Conservation (phyloP, 2,329 filamentous ascomycete genomes). For the Paraphoma chrysanthemicola region DNA sequence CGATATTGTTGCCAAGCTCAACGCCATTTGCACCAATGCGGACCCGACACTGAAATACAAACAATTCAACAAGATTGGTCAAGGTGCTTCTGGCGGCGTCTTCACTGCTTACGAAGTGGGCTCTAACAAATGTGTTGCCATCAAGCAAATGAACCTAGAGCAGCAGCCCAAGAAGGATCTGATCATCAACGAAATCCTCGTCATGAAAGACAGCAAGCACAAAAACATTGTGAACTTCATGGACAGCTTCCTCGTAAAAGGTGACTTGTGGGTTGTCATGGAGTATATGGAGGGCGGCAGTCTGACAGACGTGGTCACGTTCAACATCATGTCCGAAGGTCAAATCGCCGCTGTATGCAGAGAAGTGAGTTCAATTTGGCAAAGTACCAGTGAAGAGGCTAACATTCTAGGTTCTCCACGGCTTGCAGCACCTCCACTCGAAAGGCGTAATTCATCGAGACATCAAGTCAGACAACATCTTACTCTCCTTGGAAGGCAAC, state of each 20-base stretch:
- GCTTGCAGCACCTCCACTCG: slow-evolving; percentile 92
- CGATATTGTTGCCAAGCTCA: slow-evolving; percentile 83
- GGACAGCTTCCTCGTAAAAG: slow-evolving; percentile 88
- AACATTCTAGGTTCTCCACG: slow-evolving; percentile 73
- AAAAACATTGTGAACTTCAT: slow-evolving; percentile 99
- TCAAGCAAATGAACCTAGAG: slow-evolving; percentile 99
- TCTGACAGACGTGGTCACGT: slow-evolving; percentile 96
- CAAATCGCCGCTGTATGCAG: slow-evolving; percentile 96
- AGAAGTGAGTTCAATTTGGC: slow-evolving; percentile 62
- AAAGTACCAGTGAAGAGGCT: slow-evolving; percentile 6
- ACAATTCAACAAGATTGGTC: slow-evolving; percentile 91
- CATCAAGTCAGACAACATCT: slow-evolving; percentile 98
- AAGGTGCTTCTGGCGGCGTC: slow-evolving; percentile 95
- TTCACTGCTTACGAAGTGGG: slow-evolving; percentile 88
- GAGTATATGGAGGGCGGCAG: slow-evolving; percentile 99
- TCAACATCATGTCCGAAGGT: slow-evolving; percentile 98
- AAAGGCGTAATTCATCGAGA: slow-evolving; percentile 98
- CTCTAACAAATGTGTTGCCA: slow-evolving; percentile 88
- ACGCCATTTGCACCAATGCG: slow-evolving; percentile 87
- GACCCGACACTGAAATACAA: slow-evolving; percentile 90
- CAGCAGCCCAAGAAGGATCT: slow-evolving; percentile 98
- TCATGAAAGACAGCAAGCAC: slow-evolving; percentile 99
- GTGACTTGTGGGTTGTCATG: slow-evolving; percentile 99
- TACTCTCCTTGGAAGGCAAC: slow-evolving; percentile 90
- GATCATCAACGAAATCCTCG: slow-evolving; percentile 98